Evolutionary conservation across 352 stramenopile genomes (phyloP).

Genomic region (Peronospora belbahrii): DNA sequence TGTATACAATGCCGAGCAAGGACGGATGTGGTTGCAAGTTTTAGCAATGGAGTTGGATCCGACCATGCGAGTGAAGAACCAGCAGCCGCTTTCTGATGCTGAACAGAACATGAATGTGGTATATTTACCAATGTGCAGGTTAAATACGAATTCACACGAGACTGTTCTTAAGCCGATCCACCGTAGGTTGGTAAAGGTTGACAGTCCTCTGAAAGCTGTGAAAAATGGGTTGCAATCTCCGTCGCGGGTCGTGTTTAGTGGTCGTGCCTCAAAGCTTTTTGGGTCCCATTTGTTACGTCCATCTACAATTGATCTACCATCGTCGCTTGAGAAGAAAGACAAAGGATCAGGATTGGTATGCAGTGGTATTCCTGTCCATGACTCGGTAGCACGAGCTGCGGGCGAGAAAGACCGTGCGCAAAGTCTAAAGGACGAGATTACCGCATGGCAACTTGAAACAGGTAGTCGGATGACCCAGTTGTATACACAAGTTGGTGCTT

Average conservation of each 20-base stretch:
- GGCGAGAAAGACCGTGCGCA: constrained; percentile 23
- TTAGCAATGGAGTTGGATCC: constrained; percentile 44
- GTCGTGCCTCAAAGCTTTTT: constrained; percentile 68
- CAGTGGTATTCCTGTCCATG: constrained; percentile 15
- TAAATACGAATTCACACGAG: constrained; percentile 22
- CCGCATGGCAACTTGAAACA: constrained; percentile 32
- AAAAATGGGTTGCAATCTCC: constrained; percentile 17
- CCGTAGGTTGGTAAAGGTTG: constrained; percentile 36
- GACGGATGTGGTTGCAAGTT: constrained; percentile 58
- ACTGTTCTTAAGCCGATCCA: constrained; percentile 33
- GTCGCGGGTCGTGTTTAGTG: constrained; percentile 58
- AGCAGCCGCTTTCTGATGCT: constrained; percentile 28
- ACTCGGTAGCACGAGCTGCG: constrained; percentile 23
- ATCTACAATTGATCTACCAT: constrained; percentile 47
- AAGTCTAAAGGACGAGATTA: constrained; percentile 40
- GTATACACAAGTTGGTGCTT: constrained; percentile 26
- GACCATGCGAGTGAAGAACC: constrained; percentile 31
- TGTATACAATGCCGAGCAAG: constrained; percentile 40
- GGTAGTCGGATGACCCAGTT: constrained; percentile 20
- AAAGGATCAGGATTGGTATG: constrained; percentile 4
- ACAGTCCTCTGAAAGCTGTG: constrained; percentile 26
- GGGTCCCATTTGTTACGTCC: constrained; percentile 51
- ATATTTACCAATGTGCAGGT: constrained; percentile 45
- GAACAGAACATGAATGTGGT: constrained; percentile 46
- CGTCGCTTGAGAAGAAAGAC: constrained; percentile 14